Base-by-base conservation (phyloP, 179 eudicot species). In the Gypsophila paniculata region DNA sequence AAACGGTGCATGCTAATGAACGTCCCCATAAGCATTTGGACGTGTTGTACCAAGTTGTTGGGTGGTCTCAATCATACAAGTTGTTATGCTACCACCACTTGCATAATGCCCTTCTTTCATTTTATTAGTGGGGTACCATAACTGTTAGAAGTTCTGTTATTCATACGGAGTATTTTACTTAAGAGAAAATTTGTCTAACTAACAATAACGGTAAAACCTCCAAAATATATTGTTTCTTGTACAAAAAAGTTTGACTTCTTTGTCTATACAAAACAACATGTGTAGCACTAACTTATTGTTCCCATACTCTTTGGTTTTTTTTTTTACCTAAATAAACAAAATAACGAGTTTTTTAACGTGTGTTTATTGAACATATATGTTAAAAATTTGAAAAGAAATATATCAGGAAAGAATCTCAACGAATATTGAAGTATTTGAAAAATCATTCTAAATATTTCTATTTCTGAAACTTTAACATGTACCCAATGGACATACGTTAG, bases 251-350 rank as follows among this genome's bases (percentile, higher is more conserved):
- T 65, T 69, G 75, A 80, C 74, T 74, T 61, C 39, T 39, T 38
- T 80, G 72, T 62, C 72, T 80, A 79, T 80, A 76, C 46, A 77
- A 80, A 72, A 68, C 72, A 48, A 51, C 26, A 59, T 29, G 59
- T 77, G 69, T 57, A 67, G 49, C 70, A 46, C 77, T 49, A 17
- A 72, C 62, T 54, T 34, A 0, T 65, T 49, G 71, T 51, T 44
- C 63, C 69, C 8, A 65, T 65, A 63, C 8, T 36, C 21, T 66
- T 61, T 29, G 34, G 38, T 32, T 49, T 53, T 36, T 36, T 53
- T 36, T 71, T 58, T 67, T 63, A 61, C 74, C 62, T 23, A 80
- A 67, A 38, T 23, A 39, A 64, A 23, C 51, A 39, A 64, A 63
- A 65, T 34, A 29, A 29, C 34, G 34, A 1, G 4, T 29, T 29